phyloP scores from a whole-genome alignment of 2,329 filamentous ascomycete genomes.

The Metarhizium guizhouense region DNA sequence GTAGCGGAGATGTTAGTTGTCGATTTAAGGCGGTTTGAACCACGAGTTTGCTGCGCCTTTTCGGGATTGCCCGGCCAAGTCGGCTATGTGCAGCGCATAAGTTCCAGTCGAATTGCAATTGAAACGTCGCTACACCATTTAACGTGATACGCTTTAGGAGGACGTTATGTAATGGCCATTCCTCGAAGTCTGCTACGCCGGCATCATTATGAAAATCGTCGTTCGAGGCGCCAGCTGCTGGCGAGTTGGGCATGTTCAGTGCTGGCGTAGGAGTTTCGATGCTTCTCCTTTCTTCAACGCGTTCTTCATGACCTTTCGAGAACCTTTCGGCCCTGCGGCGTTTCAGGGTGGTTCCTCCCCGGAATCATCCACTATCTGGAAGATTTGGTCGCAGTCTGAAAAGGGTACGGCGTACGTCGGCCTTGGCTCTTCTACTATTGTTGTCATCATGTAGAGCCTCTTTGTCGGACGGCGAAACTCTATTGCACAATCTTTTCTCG shows the following conservation, averaged over 20 bases:
- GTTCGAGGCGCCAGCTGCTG: neutral
- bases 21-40: neutral
- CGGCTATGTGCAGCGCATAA: neutral
- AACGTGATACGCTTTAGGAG: neutral
- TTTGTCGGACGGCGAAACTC: no score
- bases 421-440: no score
- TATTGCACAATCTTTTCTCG: no score
- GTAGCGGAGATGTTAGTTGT: neutral
- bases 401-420: no score
- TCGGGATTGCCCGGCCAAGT: neutral
- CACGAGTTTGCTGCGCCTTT: neutral
- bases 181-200: neutral
- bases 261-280: neutral
- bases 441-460: no score
- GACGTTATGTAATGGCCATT: conserved; percentile 1
- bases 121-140: neutral
- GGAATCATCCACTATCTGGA: no score
- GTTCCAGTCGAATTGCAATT: neutral
- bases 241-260: neutral
- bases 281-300: no score
- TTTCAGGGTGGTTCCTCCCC: no score
- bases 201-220: neutral
- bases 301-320: no score
- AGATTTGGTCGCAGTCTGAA: no score
- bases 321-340: no score